Evolutionary conservation across 108 stramenopile genomes (phyloP).

Genomic region (Cylindrotheca closterium): DNA sequence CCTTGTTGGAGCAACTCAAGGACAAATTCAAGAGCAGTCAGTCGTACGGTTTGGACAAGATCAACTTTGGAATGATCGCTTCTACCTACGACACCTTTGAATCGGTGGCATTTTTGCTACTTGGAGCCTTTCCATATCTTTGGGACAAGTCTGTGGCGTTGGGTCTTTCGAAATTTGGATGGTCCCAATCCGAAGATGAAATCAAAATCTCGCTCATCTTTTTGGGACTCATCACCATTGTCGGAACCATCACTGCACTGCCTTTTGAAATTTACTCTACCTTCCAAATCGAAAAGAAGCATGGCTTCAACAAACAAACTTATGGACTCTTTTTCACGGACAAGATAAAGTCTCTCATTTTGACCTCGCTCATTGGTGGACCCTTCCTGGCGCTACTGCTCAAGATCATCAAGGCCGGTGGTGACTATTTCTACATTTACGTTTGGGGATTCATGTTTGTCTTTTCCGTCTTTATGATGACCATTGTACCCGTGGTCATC

Average conservation of each 20-base stretch:
- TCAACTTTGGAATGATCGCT: slow-evolving; percentile 84
- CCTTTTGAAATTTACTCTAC: slow-evolving; percentile 90
- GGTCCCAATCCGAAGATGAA: slow-evolving; percentile 59
- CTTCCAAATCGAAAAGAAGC: slow-evolving; percentile 93
- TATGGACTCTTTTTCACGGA: slow-evolving; percentile 86
- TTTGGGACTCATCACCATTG: slow-evolving; percentile 58
- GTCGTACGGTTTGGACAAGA: slow-evolving; percentile 89
- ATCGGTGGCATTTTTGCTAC: slow-evolving; percentile 65
- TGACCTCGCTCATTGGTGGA: slow-evolving; percentile 83
- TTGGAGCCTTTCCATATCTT: slow-evolving; percentile 78
- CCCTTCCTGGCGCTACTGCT: slow-evolving; percentile 88
- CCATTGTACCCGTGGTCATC: slow-evolving; percentile 92
- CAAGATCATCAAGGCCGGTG: slow-evolving; percentile 81
- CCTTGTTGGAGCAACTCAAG: slow-evolving; percentile 79
- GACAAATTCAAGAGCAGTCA: slow-evolving; percentile 80
- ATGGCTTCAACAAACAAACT: slow-evolving; percentile 98
- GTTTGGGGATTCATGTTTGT: slow-evolving; percentile 92
- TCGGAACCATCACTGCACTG: slow-evolving; percentile 77
- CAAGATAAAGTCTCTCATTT: slow-evolving; percentile 83
- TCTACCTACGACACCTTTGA: slow-evolving; percentile 66
- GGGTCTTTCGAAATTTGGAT: slow-evolving; percentile 51
- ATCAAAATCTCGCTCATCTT: slow-evolving; percentile 87
- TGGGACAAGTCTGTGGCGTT: slow-evolving; percentile 68
- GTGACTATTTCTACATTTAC: slow-evolving; percentile 92
- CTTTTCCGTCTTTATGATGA: slow-evolving; percentile 91